phyloP scores from a whole-genome alignment of 768 basidiomycete species.

The Lactifluus rugatus region DNA sequence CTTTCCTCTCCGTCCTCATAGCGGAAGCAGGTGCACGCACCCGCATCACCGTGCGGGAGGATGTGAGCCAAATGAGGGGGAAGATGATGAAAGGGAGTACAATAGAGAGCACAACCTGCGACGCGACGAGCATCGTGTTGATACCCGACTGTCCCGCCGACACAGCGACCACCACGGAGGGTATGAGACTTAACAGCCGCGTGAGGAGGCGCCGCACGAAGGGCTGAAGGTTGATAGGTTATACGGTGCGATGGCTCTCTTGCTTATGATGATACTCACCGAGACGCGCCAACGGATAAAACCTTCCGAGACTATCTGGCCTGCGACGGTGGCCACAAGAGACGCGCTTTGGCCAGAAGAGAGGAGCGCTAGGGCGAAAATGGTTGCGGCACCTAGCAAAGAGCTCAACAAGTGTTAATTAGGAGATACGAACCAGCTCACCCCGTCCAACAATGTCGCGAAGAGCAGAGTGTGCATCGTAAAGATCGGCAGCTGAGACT shows the following conservation, averaged over 20 bases:
- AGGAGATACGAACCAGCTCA: neutral
- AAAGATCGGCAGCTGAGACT: constrained; percentile 54
- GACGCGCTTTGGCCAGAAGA: constrained; percentile 85
- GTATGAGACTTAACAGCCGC: constrained; percentile 71
- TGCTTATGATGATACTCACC: constrained; percentile 30
- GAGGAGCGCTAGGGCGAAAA: constrained; percentile 83
- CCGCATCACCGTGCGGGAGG: constrained; percentile 58
- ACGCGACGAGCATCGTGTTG: constrained; percentile 70
- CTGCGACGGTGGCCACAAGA: constrained; percentile 81
- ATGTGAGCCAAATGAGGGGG: constrained; percentile 68
- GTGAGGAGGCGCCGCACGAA: constrained; percentile 74
- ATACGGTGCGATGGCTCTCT: constrained; percentile 20
- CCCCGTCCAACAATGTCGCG: neutral
- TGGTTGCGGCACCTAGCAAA: constrained; percentile 44
- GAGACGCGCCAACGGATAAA: constrained; percentile 80
- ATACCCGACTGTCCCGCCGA: constrained; percentile 62
- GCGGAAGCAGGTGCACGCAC: constrained; percentile 25
- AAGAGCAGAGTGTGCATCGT: constrained; percentile 22
- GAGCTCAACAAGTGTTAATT: neutral
- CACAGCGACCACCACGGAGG: constrained; percentile 70
- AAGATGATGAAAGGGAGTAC: constrained; percentile 80
- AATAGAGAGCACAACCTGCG: constrained; percentile 77
- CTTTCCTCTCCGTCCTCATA: neutral
- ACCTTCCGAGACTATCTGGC: constrained; percentile 85
- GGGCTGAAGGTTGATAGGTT: constrained; percentile 37